Evolutionary conservation across 2,329 filamentous ascomycete species (phyloP), one percentile per base, ranked within the genome.

Genomic region (Blastomyces parvus): DNA sequence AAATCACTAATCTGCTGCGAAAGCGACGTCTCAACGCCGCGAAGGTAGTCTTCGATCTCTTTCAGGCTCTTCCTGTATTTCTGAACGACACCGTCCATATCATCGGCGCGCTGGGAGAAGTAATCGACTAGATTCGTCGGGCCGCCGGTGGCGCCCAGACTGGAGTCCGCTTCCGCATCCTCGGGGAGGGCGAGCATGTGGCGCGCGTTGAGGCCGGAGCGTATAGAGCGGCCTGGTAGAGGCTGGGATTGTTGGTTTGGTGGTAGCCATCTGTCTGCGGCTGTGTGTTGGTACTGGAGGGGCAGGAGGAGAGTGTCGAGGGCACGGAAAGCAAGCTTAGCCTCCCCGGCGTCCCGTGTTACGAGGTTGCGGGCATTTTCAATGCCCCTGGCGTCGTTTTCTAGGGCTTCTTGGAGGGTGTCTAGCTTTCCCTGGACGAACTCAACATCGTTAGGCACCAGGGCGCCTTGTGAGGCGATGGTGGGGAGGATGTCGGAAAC

Each of bases 281-380:
- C 69, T 9, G 73, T 73, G 63, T 84, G 82, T 68, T 86, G 84
- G 71, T 84, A 87, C 67, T 85, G 82, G 59, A 80, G 70, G 1
- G 90, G 89, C 19, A 92, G 80, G 68, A 87, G 86, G 62, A 91
- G 80, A 70, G 90, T 90, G 70, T 91, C 87, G 40, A 90, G 85
- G 27, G 87, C 87, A 63, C 87, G 84, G 79, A 90, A 89, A 65
- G 84, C 85, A 62, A 90, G 82, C 67, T 86, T 84, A 9, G 88
- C 87, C 68, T 91, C 87, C 46, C 85, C 82, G 30, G 84, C 85
- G 72, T 90, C 89, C 65, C 84, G 84, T 68, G 86, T 82, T 70
- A 83, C 84, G 66, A 82, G 77, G 22, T 78, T 79, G 67, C 84
- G 83, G 8, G 84, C 77, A 60, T 80, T 76, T 25, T 84, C 80